Evolutionary conservation across 2,329 filamentous ascomycete genomes (phyloP), one percentile per base, ranked within the genome.

Genomic region (Torrubiella hemipterigena): DNA sequence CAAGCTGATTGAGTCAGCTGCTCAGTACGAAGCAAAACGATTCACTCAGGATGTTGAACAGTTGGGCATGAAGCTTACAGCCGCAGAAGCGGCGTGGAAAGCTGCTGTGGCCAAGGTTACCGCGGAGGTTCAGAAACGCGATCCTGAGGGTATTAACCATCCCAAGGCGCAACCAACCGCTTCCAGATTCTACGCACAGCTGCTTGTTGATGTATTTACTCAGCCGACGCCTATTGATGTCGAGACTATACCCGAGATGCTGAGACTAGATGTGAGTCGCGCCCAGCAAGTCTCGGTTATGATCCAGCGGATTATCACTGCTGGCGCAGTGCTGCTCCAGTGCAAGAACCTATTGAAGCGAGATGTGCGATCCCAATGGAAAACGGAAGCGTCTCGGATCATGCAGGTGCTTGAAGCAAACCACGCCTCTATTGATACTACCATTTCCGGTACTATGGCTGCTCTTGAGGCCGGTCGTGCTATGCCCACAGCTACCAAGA

Each of bases 281-380:
- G 69, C 84, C 25, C 53, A 43, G 22, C 41, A 55, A 20, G 47
- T 61, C 8, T 61, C 58, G 0, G 47, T 40, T 14, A 54, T 44
- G 41, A 45, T 58, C 1, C 55, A 56, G 27, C 69, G 74, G 27
- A 77, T 89, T 43, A 71, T 82, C 15, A 81, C 80, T 2, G 71
- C 80, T 4, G 81, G 79, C 2, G 78, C 81, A 0, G 78, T 89
- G 29, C 60, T 87, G 17, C 59, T 89, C 11, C 84, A 85, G 31
- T 80, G 78, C 52, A 91, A 91, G 60, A 89, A 86, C 43, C 63
- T 89, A 7, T 67, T 91, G 19, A 87, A 86, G 55, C 74, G 83
- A 12, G 82, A 89, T 46, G 80, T 85, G 4, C 74, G 83, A 27
- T 70, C 71, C 10, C 74, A 79, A 14, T 91, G 83, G 83, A 83